Base-by-base conservation (phyloP, 495 filamentous ascomycete genomes). In the Lasiosphaeriaceae sp. region DNA sequence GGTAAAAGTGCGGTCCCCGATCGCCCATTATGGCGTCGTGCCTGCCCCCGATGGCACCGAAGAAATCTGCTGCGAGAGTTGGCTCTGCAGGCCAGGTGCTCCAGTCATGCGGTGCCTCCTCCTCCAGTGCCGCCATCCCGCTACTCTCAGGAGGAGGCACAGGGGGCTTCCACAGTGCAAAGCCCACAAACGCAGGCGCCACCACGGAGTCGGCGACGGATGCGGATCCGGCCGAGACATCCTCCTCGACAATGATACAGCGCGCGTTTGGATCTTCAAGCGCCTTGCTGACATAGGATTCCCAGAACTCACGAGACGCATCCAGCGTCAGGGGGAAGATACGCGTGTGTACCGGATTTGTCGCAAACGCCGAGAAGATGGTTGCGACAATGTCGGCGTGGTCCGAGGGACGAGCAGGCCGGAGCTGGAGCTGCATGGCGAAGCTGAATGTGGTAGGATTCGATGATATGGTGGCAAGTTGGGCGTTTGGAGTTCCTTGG, bases 1-100 rank as follows among this genome's bases (percentile, higher is more conserved):
- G 63, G 52, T 71, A 74, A 66, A 68, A 74, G 51, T 77, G 73
- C 43, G 59, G 63, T n/a, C n/a, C n/a, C 29, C 66, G 62, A 8
- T 45, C 61, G 8, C 35, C 62, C 68, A 75, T 71, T 14, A 74
- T 67, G 54, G 62, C 47, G 3, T 58, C 52, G 54, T 73, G 70
- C 49, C 57, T 67, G 7, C 23, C 57, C 0, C 68, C 48, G n/a
- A 52, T 14, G 8, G 20, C 31, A 31, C 50, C 50, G 21, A 52
- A 52, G 35, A 63, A 72, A 6, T 63, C 52, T 17, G 45, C 9
- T 12, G 57, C 47, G n/a, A 53, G 7, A 3, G 56, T 47, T 14
- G 56, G 45, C 3, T 57, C 45, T 0, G 58, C 50, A 9, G 50
- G 50, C 31, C 35, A 52, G 6, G 34, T 17, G 34, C 11, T 26